Evolutionary conservation across 2,329 filamentous ascomycete species (phyloP).

Genomic region (Fusarium virguliforme): DNA sequence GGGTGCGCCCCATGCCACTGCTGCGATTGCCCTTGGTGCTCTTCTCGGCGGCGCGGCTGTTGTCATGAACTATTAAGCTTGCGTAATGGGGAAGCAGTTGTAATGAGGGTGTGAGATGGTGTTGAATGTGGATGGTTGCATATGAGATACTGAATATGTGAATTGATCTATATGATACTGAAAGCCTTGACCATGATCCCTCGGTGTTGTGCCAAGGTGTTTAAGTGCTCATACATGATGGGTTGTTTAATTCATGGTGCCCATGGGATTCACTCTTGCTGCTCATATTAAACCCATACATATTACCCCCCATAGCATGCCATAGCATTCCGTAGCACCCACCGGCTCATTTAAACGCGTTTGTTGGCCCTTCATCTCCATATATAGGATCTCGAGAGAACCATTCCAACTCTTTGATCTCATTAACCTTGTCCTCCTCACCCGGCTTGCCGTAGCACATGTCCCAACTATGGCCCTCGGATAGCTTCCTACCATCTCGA

Average conservation of each 20-base stretch:
- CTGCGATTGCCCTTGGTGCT: constrained; percentile 48
- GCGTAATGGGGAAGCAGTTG: neutral
- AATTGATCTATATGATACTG: neutral
- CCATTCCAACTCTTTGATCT: constrained; percentile 31
- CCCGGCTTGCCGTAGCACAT: constrained; percentile 78
- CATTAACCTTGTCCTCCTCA: constrained; percentile 51
- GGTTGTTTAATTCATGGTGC: neutral
- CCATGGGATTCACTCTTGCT: too few species aligned
- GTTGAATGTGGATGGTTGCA: constrained; percentile 7
- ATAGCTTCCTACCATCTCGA: constrained; percentile 79
- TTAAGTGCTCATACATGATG: neutral
- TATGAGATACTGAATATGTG: constrained; percentile 10
- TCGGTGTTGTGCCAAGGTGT: too few species aligned
- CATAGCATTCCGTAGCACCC: too few species aligned
- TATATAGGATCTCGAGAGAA: constrained; percentile 42
- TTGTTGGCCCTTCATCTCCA: constrained; percentile 32
- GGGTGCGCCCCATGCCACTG: constrained; percentile 45
- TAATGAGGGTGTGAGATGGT: constrained; percentile 2
- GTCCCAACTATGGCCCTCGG: constrained; percentile 73
- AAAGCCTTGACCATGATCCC: neutral
- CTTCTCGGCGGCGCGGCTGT: constrained; percentile 47
- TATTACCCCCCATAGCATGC: too few species aligned
- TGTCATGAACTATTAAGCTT: constrained; percentile 37
- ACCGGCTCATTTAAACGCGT: too few species aligned
- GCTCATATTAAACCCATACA: too few species aligned